These are phyloP conservation scores for Scleromitrula shiraiana DNA, from an alignment of 2,329 filamentous ascomycete genomes.

Conservation along the genomic window DNA sequence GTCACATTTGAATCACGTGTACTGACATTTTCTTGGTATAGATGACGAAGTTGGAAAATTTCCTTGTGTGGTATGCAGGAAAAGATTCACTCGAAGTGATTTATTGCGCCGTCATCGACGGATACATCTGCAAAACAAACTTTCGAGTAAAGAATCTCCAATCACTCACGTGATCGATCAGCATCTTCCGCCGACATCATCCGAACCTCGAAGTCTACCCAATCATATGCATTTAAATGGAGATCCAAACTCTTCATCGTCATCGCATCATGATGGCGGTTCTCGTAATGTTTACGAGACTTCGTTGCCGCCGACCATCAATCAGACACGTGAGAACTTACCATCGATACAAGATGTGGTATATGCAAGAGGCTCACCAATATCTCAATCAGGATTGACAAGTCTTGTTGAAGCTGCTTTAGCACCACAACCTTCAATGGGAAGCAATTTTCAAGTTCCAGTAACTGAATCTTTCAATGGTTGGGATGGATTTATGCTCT, in stretches of 20 bases:
- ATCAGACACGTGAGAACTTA: neutral
- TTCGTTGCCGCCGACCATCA: neutral
- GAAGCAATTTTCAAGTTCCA: constrained; percentile 11
- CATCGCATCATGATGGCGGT: neutral
- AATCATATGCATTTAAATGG: constrained; percentile 8
- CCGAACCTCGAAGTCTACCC: constrained; percentile 7
- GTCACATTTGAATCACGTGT: neutral
- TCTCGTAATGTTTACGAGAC: neutral
- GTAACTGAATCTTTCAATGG: constrained; percentile 16
- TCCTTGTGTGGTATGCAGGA: constrained; percentile 22
- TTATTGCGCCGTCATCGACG: constrained; percentile 25
- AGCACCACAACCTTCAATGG: constrained; percentile 15
- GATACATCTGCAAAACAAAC: constrained; percentile 17
- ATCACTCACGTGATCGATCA: constrained; percentile 14
- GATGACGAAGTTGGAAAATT: constrained; percentile 27
- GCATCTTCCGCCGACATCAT: constrained; percentile 7
- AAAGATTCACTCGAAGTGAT: constrained; percentile 27
- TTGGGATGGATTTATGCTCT: constrained; percentile 26
- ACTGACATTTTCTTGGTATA: constrained; percentile 2
- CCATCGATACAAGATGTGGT: constrained; percentile 5
- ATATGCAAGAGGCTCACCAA: constrained; percentile 3
- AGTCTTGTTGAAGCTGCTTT: constrained; percentile 27
- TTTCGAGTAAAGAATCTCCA: constrained; percentile 1
- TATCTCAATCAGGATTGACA: constrained; percentile 16
- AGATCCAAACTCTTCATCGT: constrained; percentile 8